These are phyloP conservation scores for Blastocystis sp. DNA, from an alignment of 352 stramenopile genomes.

Conservation along the genomic window DNA sequence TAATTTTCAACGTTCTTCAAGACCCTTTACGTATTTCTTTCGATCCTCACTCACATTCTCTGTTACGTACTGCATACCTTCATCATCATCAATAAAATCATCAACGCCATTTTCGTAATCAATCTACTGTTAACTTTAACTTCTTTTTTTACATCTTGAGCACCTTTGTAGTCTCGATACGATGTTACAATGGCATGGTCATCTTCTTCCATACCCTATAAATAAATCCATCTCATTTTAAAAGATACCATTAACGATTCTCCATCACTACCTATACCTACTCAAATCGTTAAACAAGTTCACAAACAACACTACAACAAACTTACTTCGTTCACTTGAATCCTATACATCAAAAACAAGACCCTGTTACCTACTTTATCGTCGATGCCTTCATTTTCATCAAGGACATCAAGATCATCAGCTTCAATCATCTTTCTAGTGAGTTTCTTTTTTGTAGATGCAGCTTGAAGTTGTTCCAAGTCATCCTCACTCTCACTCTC, in stretches of 20 bases:
- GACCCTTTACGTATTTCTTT: not conserved
- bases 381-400: constrained; percentile 37
- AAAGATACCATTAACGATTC: not conserved
- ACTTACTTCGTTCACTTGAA: constrained; percentile 1
- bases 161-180: constrained; percentile 12
- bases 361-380: not conserved
- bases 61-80: constrained; percentile 16
- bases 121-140: not conserved
- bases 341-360: constrained; percentile 31
- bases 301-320: not conserved
- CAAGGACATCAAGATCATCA: constrained; percentile 47
- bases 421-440: constrained; percentile 28
- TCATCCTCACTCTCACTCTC: constrained; percentile 36
- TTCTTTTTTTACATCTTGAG: not conserved
- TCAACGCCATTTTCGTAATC: constrained; percentile 45
- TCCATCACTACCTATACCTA: constrained; percentile 1
- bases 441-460: constrained; percentile 13
- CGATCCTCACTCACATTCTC: constrained; percentile 36
- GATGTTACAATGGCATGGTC: not conserved
- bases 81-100: constrained; percentile 56
- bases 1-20: not conserved
- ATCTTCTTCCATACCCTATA: not conserved
- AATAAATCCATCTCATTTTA: not conserved
- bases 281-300: not conserved
- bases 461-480: not conserved